Percentiles rank a stretch among this genome's conserved stretches.
Evolutionary conservation across 2,329 filamentous ascomycete genomes (phyloP).

Genomic region (Emydomyces testavorans): DNA sequence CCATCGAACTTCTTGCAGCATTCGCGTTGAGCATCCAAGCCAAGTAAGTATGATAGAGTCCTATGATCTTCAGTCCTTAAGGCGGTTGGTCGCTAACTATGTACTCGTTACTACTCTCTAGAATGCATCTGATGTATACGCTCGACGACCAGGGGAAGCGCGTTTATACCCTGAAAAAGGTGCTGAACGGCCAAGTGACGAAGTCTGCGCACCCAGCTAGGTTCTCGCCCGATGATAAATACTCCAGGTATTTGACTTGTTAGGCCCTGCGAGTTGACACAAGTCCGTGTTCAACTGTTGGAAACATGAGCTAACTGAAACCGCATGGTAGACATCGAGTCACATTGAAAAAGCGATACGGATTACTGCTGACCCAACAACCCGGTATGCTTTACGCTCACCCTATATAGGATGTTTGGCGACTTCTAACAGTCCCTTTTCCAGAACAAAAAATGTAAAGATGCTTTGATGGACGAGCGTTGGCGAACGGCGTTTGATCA

Average conservation of each 20-base stretch:
- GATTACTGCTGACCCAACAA: constrained; percentile 74
- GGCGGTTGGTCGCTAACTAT: background rate
- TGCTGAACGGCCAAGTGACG: constrained; percentile 68
- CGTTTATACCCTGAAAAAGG: constrained; percentile 90
- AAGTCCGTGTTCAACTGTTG: background rate
- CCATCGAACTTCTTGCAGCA: background rate
- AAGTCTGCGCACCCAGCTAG: constrained; percentile 92
- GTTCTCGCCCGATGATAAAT: constrained; percentile 98
- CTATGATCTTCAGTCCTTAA: background rate
- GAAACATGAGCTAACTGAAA: background rate
- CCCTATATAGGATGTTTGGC: background rate
- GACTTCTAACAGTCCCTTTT: constrained; percentile 12
- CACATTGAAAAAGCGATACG: constrained; percentile 87
- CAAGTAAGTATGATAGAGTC: constrained; percentile 3
- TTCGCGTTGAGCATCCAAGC: background rate
- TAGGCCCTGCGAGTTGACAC: background rate
- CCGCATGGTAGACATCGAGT: constrained; percentile 60
- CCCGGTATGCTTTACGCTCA: constrained; percentile 32
- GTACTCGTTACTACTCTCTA: constrained; percentile 15
- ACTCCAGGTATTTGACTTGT: constrained; percentile 52
- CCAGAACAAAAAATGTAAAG: constrained; percentile 25
- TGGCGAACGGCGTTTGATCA: constrained; percentile 16
- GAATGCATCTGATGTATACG: constrained; percentile 75
- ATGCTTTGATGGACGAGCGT: constrained; percentile 14
- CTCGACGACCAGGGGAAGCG: constrained; percentile 73